Evolutionary conservation across 768 basidiomycete genomes (phyloP).

Genomic region (Boletus insuetus): DNA sequence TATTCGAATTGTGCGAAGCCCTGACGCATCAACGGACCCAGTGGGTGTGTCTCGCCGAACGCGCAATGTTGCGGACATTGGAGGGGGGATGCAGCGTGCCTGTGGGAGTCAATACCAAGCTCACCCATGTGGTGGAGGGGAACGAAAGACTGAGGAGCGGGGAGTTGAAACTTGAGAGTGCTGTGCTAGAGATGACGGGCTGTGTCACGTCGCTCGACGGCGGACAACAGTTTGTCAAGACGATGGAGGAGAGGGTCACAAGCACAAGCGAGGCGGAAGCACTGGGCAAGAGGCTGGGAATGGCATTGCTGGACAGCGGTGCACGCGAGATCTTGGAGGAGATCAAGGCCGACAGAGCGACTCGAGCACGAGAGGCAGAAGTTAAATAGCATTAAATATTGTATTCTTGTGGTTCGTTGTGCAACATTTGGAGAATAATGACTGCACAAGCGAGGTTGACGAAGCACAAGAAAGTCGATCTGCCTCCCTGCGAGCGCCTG

Average conservation of each 20-base stretch:
- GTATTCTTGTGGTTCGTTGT: slow-evolving; percentile 27
- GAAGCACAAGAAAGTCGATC: slow-evolving; percentile 38
- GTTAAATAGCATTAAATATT: slow-evolving; percentile 8
- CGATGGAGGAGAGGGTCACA: slow-evolving; percentile 49
- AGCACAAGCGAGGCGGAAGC: slow-evolving; percentile 60
- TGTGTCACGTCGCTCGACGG: slow-evolving; percentile 87
- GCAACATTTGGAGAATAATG: slow-evolving; percentile 2
- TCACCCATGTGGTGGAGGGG: slow-evolving; percentile 36
- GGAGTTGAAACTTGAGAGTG: slow-evolving; percentile 30
- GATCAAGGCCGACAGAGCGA: slow-evolving; percentile 66
- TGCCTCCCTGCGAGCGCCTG: slow-evolving; percentile 74
- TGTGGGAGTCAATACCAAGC: slow-evolving; percentile 70
- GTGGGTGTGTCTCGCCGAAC: slow-evolving; percentile 79
- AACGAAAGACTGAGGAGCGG: slow-evolving; percentile 32
- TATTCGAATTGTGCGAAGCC: slow-evolving; percentile 59
- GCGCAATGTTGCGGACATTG: slow-evolving; percentile 81
- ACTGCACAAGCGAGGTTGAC: slow-evolving; percentile 13
- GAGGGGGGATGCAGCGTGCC: slow-evolving; percentile 99
- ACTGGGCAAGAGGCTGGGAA: slow-evolving; percentile 67
- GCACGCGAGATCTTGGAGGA: slow-evolving; percentile 80
- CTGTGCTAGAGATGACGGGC: slow-evolving; percentile 62
- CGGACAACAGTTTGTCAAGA: slow-evolving; percentile 63
- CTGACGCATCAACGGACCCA: slow-evolving; percentile 77
- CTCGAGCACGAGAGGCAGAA: slow-evolving; percentile 42
- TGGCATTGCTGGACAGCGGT: slow-evolving; percentile 61